Evolutionary conservation across 1,139 yeast species (phyloP), one percentile per base, ranked within the genome.

Genomic region (Sugiyamaella castrensis): DNA sequence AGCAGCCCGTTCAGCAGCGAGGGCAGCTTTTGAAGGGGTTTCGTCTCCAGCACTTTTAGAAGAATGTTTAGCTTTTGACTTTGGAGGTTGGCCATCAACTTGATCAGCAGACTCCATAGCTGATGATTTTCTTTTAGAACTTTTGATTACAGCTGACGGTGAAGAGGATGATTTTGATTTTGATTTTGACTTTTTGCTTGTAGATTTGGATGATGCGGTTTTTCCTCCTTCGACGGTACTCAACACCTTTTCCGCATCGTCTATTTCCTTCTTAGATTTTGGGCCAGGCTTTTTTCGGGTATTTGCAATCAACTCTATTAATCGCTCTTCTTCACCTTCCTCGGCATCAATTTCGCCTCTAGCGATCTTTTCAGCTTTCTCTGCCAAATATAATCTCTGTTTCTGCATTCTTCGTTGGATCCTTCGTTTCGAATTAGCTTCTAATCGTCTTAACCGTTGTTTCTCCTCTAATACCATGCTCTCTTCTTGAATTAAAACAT

Each of bases 261-360:
- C 47, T 4, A 15, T 12, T 8, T 43, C 47, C 16, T 30, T 36
- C 28, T 37, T 43, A 11, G 47, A 38, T 32, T 37, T 38, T 11
- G 47, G 42, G 16, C 42, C 42, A 6, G 47, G 42, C 13, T 38
- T 39, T n/a, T 35, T 34, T 24, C 19, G 32, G 10, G 44, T 33
- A 8, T 16, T 34, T 3, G 47, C 37, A 30, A 32, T 33, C 11
- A 32, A 12, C 12, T 16, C 26, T 9, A 40, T 43, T 10, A 39
- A 19, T n/a, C 37, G 32, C 33, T 40, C 39, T 30, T 46, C 49
- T 40, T 46, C 44, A 12, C 40, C 49, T 39, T 50, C 47, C 13
- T 44, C 43, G 8, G 43, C 43, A 31, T 45, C 38, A 29, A 32
- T 31, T 28, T 42, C 43, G 11, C 49, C 49, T 16, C 41, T 36